Percentiles rank a stretch among this genome's conserved stretches.
Conservation (phyloP, 441 rosid species). For the Daphne laureola region DNA sequence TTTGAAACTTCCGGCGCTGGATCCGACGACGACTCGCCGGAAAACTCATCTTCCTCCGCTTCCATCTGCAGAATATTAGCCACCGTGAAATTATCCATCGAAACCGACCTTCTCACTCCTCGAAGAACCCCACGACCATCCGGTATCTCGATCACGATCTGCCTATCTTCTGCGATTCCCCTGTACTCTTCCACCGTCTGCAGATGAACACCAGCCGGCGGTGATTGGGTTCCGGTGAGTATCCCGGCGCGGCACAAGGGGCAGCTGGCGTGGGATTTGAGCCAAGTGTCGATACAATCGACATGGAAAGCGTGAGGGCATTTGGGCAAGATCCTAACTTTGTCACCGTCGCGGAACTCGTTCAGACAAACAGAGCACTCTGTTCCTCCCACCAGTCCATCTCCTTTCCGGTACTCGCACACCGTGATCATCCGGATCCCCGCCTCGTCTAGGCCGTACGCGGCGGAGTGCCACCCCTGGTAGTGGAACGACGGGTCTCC, state of each 20-base stretch:
- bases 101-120: constrained; percentile 40
- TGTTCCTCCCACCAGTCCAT: constrained; percentile 46
- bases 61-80: constrained; percentile 22
- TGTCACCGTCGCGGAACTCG: constrained; percentile 70
- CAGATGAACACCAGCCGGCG: constrained; percentile 15
- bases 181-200: neutral
- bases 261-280: constrained; percentile 73
- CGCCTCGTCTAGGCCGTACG: constrained; percentile 63
- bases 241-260: constrained; percentile 81
- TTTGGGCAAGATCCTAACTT: constrained; percentile 73
- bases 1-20: constrained; percentile 15
- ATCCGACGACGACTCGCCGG: constrained; percentile 10
- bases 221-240: constrained; percentile 17
- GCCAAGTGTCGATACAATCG: constrained; percentile 86
- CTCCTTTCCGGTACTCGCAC: constrained; percentile 54
- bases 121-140: constrained; percentile 18
- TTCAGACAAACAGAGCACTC: constrained; percentile 88
- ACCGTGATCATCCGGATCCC: constrained; percentile 56
- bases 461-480: constrained; percentile 47
- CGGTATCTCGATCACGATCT: constrained; percentile 23
- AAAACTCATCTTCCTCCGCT: constrained; percentile 13
- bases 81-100: constrained; percentile 53
- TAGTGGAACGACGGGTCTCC: constrained; percentile 43
- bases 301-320: constrained; percentile 84
- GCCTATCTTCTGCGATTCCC: no score